Percentiles rank a stretch among this genome's conserved stretches.
phyloP scores from a whole-genome alignment of 768 basidiomycete genomes.

The Russula compacta region DNA sequence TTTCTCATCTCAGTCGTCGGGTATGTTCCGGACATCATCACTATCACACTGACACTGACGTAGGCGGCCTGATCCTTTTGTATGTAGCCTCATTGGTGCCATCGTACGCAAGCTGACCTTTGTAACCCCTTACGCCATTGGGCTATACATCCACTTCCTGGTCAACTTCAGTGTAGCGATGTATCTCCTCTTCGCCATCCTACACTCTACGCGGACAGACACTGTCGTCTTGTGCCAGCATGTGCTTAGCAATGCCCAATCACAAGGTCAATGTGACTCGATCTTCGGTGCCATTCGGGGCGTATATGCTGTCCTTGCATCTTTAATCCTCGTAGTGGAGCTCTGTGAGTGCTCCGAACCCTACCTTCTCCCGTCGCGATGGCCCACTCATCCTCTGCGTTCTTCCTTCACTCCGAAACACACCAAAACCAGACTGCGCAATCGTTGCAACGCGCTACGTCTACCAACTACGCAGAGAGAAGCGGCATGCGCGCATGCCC shows the following conservation, averaged over 20 bases:
- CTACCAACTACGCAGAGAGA: conserved; percentile 18
- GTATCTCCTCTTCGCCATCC: conserved; percentile 44
- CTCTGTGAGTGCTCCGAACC: conserved; percentile 39
- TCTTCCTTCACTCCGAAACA: background rate
- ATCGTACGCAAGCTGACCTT: conserved; percentile 55
- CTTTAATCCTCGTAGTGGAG: conserved; percentile 41
- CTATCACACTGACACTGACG: background rate
- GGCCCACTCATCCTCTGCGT: background rate
- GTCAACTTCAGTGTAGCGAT: conserved; percentile 43
- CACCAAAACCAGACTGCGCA: conserved; percentile 12
- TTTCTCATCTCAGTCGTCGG: conserved; percentile 47
- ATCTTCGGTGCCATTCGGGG: conserved; percentile 36
- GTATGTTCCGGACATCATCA: conserved; percentile 28
- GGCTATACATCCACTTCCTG: conserved; percentile 48
- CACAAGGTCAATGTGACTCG: conserved; percentile 37
- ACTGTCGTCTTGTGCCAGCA: conserved; percentile 37
- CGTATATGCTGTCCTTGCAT: conserved; percentile 39
- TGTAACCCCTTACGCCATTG: conserved; percentile 45
- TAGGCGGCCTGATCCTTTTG: background rate
- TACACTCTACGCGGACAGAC: conserved; percentile 36
- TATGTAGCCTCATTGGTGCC: conserved; percentile 48
- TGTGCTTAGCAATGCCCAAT: conserved; percentile 33
- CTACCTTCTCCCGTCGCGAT: background rate
- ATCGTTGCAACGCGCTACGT: conserved; percentile 22
- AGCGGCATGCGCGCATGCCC: conserved; percentile 17